Evolutionary conservation across 2,329 filamentous ascomycete genomes (phyloP).

Genomic region (Plectosphaerella sp.): DNA sequence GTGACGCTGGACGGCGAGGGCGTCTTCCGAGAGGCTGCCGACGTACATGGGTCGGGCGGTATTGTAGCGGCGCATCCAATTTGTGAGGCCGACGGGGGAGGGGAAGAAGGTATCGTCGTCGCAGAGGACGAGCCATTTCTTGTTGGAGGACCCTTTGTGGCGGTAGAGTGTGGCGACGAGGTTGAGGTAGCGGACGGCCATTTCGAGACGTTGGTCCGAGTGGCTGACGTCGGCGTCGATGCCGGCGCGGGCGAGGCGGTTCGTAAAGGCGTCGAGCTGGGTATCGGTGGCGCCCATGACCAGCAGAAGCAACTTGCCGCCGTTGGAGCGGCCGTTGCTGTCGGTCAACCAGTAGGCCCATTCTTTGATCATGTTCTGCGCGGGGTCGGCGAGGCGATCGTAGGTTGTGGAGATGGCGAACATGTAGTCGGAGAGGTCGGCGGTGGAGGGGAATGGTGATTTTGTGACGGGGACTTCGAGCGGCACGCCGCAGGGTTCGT

Average conservation of each 20-base stretch:
- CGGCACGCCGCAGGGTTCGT: conserved; percentile 42
- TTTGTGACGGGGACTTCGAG: conserved; percentile 46
- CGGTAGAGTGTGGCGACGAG: conserved; percentile 51
- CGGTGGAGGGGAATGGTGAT: conserved; percentile 44
- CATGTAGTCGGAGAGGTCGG: conserved; percentile 52
- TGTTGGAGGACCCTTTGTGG: conserved; percentile 40
- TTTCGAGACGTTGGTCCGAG: conserved; percentile 47
- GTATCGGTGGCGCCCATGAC: conserved; percentile 48
- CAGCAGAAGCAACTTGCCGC: conserved; percentile 50
- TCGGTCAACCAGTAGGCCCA: conserved; percentile 59
- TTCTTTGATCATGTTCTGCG: conserved; percentile 50
- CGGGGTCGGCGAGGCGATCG: conserved; percentile 45
- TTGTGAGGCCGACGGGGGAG: conserved; percentile 49
- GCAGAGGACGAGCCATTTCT: conserved; percentile 58
- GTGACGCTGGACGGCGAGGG: conserved; percentile 54
- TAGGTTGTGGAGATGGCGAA: conserved; percentile 58
- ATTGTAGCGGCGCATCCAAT: conserved; percentile 48
- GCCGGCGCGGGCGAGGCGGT: conserved; percentile 40
- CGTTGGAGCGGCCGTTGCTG: conserved; percentile 49
- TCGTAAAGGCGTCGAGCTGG: conserved; percentile 44
- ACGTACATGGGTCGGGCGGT: conserved; percentile 50
- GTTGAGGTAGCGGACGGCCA: conserved; percentile 55
- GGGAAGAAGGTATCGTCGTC: conserved; percentile 65
- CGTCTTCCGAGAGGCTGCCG: conserved; percentile 58
- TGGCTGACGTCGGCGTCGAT: conserved; percentile 55